Base-by-base conservation (phyloP, 2,329 filamentous ascomycete species). In the Penicillium sp. region DNA sequence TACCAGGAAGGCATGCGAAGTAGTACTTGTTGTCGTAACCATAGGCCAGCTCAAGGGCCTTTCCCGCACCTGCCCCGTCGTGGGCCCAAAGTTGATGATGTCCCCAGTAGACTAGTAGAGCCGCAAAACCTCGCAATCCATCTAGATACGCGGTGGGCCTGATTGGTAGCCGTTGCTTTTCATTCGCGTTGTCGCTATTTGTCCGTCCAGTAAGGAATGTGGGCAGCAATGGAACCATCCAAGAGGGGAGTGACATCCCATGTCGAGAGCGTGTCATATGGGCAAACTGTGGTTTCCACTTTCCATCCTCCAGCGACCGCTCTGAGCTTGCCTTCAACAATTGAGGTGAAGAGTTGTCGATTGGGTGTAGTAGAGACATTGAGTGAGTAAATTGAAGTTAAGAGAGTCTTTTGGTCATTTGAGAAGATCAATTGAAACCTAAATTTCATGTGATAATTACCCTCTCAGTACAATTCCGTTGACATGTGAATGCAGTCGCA, bases 41-140 rank as follows among this genome's bases (percentile, higher is more conserved):
- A 58, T 77, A 88, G 8, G 77, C 77, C 42, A 80, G 79, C 61
- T 85, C 82, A n/a, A 85, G 72, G 1, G 76, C 69, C 9, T 61
- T 48, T 38, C 75, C 74, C 37, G 73, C 70, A 0, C 66, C 64
- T 1, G 58, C 67, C 28, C 68, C 70, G 54, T 67, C 74, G 68
- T 84, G 85, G 42, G 77, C 78, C 83, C 83, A 86, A 5, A 84
- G 68, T 61, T 82, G 71, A 67, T 87, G 79, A 68, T 87, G 84
- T 50, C 86, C 82, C 61, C 80, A 77, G 68, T 88, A 88, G 14
- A 89, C 86, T 28, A 88, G 67, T 30, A 89, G 77, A 3, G 86
- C 84, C 5, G 86, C 85, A 58, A 88, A 87, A 4, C 87, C 86
- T 65, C 87, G 76, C 14, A 89, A 73, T 14, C 86, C 86, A 61